Base-by-base conservation (phyloP, 2,329 filamentous ascomycete species). In the Cladophialophora exuberans region DNA sequence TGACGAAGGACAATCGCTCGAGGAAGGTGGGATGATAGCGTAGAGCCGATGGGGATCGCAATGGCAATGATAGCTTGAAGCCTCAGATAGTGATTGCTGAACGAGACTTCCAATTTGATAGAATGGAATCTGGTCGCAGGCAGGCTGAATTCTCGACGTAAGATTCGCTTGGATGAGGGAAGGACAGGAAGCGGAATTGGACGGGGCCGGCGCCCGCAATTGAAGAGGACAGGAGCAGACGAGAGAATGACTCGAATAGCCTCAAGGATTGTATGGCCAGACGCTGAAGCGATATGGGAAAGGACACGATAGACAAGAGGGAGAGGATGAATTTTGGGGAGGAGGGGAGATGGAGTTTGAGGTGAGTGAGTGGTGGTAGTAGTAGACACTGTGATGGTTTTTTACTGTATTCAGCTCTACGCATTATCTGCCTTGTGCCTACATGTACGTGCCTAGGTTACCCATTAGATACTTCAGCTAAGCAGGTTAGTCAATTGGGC, bases 181-280 rank as follows among this genome's bases (percentile, higher is more conserved):
- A 59, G 45, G 55, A 63, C 50, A 57, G 56, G 54, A 60, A 61
- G 52, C 53, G 58, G 58, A 60, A 52, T 13, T 57, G 39, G 54
- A 52, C 57, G 54, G 57, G 47, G 46, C 43, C 38, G 43, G 36
- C n/a, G 36, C 52, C 44, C 42, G 22, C 35, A 44, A 44, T 42
- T 31, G 35, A 35, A 57, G 49, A 47, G 26, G 50, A 45, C 43
- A 48, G 52, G 49, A 61, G 55, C 54, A 52, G 55, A 61, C 57
- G 57, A 61, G 58, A 57, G 60, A 62, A 46, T 53, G 60, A 57
- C 54, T 58, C 55, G 52, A 35, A 39, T 41, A 52, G 42, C 23
- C 31, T 52, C 52, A 65, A 64, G 63, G 63, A 64, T 58, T 59
- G 63, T 58, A 52, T 54, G 48, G 30, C 30, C 25, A 54, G n/a